Percentiles rank a stretch among this genome's conserved stretches.
Conservation (phyloP, 768 basidiomycete species). For the Rhizopogon vesiculosus region DNA sequence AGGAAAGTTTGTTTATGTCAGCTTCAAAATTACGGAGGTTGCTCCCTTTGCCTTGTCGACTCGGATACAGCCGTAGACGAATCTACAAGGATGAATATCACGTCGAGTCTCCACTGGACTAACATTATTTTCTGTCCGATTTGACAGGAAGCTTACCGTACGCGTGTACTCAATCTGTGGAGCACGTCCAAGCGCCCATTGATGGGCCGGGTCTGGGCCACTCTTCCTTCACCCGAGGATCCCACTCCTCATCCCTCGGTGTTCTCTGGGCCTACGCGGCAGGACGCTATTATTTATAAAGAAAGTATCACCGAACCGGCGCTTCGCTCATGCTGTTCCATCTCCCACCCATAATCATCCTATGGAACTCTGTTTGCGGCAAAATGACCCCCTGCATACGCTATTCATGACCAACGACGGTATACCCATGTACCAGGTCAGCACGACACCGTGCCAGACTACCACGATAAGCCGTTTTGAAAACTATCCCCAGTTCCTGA, state of each 20-base stretch:
- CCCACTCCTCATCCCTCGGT: not conserved
- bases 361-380: slow-evolving; percentile 4
- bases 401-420: slow-evolving; percentile 30
- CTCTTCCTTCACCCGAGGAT: not conserved
- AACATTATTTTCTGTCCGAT: not conserved
- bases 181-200: not conserved
- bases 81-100: too few relatives aligned
- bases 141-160: too few relatives aligned
- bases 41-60: too few relatives aligned
- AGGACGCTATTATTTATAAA: not conserved
- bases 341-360: not conserved
- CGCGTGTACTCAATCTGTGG: not conserved
- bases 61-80: too few relatives aligned
- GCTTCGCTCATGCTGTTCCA: not conserved
- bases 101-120: too few relatives aligned
- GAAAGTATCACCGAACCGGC: not conserved
- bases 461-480: slow-evolving; percentile 18
- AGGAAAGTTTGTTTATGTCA: not conserved
- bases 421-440: slow-evolving; percentile 27
- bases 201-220: not conserved
- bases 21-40: too few relatives aligned
- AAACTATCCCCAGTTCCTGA: slow-evolving; percentile 9
- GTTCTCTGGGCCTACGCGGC: too few relatives aligned
- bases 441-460: slow-evolving; percentile 16
- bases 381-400: slow-evolving; percentile 36